Conservation (phyloP, 305 asterid species). For the Fraxinus paxiana region DNA sequence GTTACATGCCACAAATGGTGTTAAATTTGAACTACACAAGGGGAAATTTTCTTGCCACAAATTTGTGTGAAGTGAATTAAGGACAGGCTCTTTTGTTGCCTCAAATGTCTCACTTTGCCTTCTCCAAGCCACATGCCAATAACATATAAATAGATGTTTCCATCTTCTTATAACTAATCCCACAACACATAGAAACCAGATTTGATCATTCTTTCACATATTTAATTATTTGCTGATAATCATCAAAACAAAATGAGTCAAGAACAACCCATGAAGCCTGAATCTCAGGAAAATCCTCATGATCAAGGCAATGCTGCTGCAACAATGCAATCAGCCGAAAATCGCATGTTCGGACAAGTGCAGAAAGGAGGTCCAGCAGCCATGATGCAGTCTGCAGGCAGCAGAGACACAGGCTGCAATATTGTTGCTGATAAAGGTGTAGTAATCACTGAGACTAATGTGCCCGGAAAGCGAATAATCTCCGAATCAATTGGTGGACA, state of each 20-base stretch:
- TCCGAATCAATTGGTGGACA: slow-evolving; percentile 22
- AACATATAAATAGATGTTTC: neutral
- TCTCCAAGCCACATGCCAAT: neutral
- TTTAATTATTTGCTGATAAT: neutral
- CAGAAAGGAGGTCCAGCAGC: neutral
- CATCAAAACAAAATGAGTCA: slow-evolving; percentile 48
- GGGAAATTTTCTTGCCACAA: neutral
- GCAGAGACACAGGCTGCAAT: neutral
- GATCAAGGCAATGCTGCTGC: slow-evolving; percentile 3
- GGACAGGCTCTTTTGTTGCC: slow-evolving; percentile 4
- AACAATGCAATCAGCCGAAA: neutral
- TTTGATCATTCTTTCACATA: neutral
- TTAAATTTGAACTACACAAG: neutral
- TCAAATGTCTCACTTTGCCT: neutral
- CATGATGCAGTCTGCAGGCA: neutral
- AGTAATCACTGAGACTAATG: slow-evolving; percentile 21
- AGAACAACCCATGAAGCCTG: slow-evolving; percentile 45
- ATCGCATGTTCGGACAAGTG: neutral
- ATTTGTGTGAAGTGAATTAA: neutral
- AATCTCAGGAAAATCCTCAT: slow-evolving; percentile 16
- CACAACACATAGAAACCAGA: neutral
- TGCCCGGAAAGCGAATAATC: slow-evolving; percentile 1
- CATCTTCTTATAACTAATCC: neutral
- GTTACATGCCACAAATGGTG: neutral
- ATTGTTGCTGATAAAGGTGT: slow-evolving; percentile 10